Percentiles rank a stretch among this genome's conserved stretches.
Conservation (phyloP, 2,329 filamentous ascomycete species). For the Alternaria sp. region DNA sequence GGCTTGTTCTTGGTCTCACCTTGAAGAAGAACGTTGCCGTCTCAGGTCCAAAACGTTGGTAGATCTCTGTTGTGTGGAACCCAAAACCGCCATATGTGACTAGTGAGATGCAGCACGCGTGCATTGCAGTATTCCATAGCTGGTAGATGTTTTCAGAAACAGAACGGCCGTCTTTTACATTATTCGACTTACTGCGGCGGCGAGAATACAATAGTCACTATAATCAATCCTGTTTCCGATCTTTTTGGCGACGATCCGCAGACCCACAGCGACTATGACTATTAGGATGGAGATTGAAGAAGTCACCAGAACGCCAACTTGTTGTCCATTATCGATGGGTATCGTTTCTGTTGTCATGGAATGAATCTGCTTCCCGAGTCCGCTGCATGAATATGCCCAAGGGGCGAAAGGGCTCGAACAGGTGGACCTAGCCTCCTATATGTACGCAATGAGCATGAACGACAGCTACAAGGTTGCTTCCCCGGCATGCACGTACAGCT, state of each 20-base stretch:
- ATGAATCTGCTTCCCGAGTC: too few species aligned
- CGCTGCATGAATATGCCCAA: too few species aligned
- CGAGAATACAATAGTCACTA: conserved; percentile 27
- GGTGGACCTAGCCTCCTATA: too few species aligned
- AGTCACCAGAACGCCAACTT: not conserved
- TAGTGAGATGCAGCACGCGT: conserved; percentile 25
- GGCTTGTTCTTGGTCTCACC: too few species aligned
- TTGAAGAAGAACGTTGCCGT: too few species aligned
- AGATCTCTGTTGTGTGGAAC: conserved; percentile 27
- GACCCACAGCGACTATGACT: conserved; percentile 14
- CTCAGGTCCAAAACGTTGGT: conserved; percentile 14
- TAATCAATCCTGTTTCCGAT: conserved; percentile 19
- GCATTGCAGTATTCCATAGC: conserved; percentile 29
- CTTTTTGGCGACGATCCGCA: conserved; percentile 20
- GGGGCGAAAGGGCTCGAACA: too few species aligned
- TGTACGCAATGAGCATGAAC: too few species aligned
- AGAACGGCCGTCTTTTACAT: too few species aligned
- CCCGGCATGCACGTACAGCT: too few species aligned
- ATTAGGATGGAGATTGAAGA: conserved; percentile 24
- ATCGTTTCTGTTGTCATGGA: too few species aligned
- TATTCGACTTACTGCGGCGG: conserved; percentile 2
- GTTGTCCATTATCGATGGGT: too few species aligned
- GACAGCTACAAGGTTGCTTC: too few species aligned
- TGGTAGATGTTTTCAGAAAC: conserved; percentile 11
- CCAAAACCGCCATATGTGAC: conserved; percentile 33